Percentiles rank a stretch among this genome's conserved stretches.
Conservation (phyloP, 805 yeast species). For the Kockiozyma suomiensis region DNA sequence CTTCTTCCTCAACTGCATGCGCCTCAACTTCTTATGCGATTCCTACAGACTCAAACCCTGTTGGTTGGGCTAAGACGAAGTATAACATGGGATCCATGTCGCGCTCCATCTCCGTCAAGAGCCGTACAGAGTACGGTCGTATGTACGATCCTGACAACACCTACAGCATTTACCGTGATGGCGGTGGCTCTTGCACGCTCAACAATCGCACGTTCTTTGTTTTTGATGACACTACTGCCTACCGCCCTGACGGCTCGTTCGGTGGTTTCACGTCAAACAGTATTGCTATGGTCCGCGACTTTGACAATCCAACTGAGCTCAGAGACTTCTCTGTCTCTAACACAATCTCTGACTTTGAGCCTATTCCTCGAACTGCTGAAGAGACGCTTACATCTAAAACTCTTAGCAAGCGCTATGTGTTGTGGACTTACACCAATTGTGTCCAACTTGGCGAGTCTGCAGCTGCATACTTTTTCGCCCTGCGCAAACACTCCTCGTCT, state of each 20-base stretch:
- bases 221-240: slow-evolving; percentile 23
- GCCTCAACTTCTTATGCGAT: slow-evolving; percentile 16
- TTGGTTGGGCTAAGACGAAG: slow-evolving; percentile 1
- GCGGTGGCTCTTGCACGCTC: slow-evolving; percentile 30
- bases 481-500: slow-evolving; percentile 11
- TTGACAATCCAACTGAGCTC: slow-evolving; percentile 2
- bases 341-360: slow-evolving; percentile 13
- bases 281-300: slow-evolving; percentile 5
- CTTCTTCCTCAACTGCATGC: neutral
- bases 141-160: slow-evolving; percentile 18
- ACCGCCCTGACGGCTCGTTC: slow-evolving; percentile 8
- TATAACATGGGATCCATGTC: slow-evolving; percentile 13
- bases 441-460: slow-evolving; percentile 13
- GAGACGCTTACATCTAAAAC: slow-evolving; percentile 5
- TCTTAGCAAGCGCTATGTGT: slow-evolving; percentile 14
- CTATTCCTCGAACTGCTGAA: slow-evolving; percentile 20
- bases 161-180: slow-evolving; percentile 27
- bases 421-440: slow-evolving; percentile 32
- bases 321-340: slow-evolving; percentile 11
- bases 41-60: slow-evolving; percentile 6
- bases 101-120: slow-evolving; percentile 4
- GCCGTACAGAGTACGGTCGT: slow-evolving; percentile 7
- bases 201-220: slow-evolving; percentile 26
- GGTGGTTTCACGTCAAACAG: slow-evolving; percentile 14
- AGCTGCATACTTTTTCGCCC: slow-evolving; percentile 22